These are phyloP conservation scores for Fusarium penzigii DNA, from an alignment of 2,329 filamentous ascomycete species.

Conservation along the genomic window DNA sequence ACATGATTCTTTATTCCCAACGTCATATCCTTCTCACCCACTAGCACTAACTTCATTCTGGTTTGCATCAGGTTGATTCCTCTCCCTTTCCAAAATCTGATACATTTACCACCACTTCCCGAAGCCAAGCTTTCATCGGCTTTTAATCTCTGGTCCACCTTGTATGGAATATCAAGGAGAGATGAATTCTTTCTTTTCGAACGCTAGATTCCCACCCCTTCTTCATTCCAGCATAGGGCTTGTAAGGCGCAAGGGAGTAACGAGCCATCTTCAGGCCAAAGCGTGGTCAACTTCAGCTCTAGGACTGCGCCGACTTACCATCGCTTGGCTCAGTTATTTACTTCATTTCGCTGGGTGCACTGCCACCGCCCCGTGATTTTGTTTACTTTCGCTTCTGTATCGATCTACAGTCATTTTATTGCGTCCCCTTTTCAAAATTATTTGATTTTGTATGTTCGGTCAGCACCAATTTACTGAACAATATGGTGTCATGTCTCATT, in stretches of 20 bases:
- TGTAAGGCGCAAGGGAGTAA: neutral
- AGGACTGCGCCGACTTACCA: constrained; percentile 2
- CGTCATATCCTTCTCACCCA: too few species aligned
- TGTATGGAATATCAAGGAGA: neutral
- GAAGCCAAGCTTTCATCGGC: too few species aligned
- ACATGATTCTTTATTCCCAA: too few species aligned
- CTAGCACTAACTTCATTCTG: too few species aligned
- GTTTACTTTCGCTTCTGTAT: neutral
- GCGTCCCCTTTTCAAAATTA: neutral
- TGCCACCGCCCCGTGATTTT: constrained; percentile 16
- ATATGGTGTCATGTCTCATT: too few species aligned
- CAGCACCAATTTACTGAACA: too few species aligned
- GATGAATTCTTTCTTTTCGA: neutral
- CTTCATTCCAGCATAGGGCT: neutral
- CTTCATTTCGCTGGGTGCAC: constrained; percentile 17
- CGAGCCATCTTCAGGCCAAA: neutral
- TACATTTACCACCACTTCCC: too few species aligned
- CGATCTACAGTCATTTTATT: neutral
- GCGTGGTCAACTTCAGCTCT: neutral
- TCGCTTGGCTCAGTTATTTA: neutral
- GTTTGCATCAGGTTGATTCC: too few species aligned
- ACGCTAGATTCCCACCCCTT: neutral
- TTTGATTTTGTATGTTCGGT: too few species aligned
- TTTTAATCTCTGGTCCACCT: too few species aligned
- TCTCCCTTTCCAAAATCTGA: too few species aligned